Conservation (phyloP, 805 yeast species). For the Cyberlindnera misumaiensis region DNA sequence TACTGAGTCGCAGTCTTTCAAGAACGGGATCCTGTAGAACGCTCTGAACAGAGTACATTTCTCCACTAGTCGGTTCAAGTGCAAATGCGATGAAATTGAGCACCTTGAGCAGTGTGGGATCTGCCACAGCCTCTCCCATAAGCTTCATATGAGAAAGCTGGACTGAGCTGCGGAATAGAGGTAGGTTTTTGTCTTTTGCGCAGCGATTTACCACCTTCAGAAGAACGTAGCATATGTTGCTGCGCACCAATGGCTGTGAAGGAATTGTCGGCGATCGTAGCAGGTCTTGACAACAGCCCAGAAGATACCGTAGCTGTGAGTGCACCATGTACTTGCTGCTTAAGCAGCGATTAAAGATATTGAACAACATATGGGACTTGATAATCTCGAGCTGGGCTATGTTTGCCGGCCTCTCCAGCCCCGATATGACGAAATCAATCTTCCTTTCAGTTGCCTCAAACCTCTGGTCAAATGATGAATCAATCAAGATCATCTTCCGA, state of each 20-base stretch:
- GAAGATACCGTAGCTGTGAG: constrained; percentile 11
- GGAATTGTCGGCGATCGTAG: constrained; percentile 2
- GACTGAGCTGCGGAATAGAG: constrained; percentile 4
- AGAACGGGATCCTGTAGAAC: constrained; percentile 14
- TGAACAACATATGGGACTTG: constrained; percentile 18
- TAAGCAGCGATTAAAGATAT: constrained; percentile 11
- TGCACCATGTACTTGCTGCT: constrained; percentile 10
- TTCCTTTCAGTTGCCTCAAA: constrained; percentile 21
- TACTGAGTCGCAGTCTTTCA: constrained; percentile 13
- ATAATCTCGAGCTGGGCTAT: constrained; percentile 11
- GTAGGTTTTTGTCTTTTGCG: not conserved
- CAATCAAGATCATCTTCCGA: constrained; percentile 16
- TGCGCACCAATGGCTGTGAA: constrained; percentile 7
- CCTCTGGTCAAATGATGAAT: constrained; percentile 16
- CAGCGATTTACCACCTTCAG: constrained; percentile 6
- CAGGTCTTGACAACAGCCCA: constrained; percentile 8
- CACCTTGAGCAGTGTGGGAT: constrained; percentile 9
- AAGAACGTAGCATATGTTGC: constrained; percentile 6
- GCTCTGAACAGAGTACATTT: not conserved
- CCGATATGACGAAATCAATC: constrained; percentile 14
- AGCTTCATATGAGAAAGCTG: constrained; percentile 8
- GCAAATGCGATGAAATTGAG: constrained; percentile 7
- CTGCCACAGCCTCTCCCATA: not conserved
- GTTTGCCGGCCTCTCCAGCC: constrained; percentile 3
- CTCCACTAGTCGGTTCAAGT: constrained; percentile 2